Conservation (phyloP, 2,329 filamentous ascomycete genomes). For the Xylaria arbuscula region DNA sequence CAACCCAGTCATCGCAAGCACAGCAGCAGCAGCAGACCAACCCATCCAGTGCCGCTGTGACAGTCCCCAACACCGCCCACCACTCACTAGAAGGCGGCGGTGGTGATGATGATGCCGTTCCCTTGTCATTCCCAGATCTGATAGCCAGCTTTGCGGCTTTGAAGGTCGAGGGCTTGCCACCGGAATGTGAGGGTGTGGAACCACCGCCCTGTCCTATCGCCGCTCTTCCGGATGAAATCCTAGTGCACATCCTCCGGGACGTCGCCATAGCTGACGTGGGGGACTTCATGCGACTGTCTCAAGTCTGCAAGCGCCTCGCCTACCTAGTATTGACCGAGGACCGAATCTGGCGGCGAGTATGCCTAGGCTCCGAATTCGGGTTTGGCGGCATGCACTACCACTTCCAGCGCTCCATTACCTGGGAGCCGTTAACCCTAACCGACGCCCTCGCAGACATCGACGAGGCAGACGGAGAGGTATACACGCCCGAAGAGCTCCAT, state of each 20-base stretch:
- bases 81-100: conserved; percentile 63
- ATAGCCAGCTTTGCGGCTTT: conserved; percentile 79
- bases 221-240: conserved; percentile 82
- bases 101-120: conserved; percentile 43
- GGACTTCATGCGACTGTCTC: conserved; percentile 77
- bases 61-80: conserved; percentile 65
- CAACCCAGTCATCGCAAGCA: conserved; percentile 36
- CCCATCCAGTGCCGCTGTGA: conserved; percentile 58
- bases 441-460: conserved; percentile 27
- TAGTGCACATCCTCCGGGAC: conserved; percentile 80
- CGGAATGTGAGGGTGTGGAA: conserved; percentile 76
- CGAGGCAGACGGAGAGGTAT: conserved; percentile 46
- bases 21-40: conserved; percentile 37
- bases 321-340: conserved; percentile 88
- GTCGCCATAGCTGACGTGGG: conserved; percentile 80
- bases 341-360: conserved; percentile 84
- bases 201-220: conserved; percentile 84
- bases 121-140: conserved; percentile 72
- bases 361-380: conserved; percentile 76
- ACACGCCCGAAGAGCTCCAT: conserved; percentile 54
- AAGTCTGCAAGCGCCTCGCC: conserved; percentile 88
- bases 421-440: conserved; percentile 60
- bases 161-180: conserved; percentile 73
- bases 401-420: conserved; percentile 71
- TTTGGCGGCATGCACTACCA: conserved; percentile 86